phyloP scores from a whole-genome alignment of 2,329 filamentous ascomycete species.

The Paraconiothyrium sp. region DNA sequence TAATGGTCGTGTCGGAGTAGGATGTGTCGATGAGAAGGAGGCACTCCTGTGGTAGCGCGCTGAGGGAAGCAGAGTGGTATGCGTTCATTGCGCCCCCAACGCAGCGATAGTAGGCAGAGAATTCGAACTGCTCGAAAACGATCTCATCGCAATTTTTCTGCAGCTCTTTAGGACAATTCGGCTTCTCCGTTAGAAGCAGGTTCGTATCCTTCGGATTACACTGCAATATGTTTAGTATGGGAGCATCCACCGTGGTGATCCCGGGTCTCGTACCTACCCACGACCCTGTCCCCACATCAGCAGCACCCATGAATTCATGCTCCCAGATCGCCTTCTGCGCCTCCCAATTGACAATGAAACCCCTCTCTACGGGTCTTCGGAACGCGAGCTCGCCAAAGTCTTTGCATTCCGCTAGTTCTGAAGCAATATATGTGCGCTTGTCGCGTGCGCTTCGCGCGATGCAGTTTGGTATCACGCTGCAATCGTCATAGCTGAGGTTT shows the following conservation, averaged over 20 bases:
- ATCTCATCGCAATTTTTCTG: conserved; percentile 95
- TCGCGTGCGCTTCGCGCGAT: conserved; percentile 81
- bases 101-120: conserved; percentile 82
- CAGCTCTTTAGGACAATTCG: conserved; percentile 80
- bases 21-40: conserved; percentile 90
- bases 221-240: conserved; percentile 32
- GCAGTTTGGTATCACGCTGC: conserved; percentile 83
- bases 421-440: conserved; percentile 79
- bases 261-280: conserved; percentile 51
- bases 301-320: conserved; percentile 80
- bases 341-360: conserved; percentile 97
- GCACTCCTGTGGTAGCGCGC: conserved; percentile 73
- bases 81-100: conserved; percentile 74
- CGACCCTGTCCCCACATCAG: conserved; percentile 72
- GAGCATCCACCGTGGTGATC: neutral
- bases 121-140: conserved; percentile 96
- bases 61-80: conserved; percentile 68
- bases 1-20: conserved; percentile 92
- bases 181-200: conserved; percentile 83
- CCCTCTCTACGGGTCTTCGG: conserved; percentile 89
- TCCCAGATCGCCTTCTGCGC: conserved; percentile 96
- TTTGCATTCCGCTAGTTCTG: conserved; percentile 78
- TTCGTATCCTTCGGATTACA: conserved; percentile 85
- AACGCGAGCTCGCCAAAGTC: conserved; percentile 93
- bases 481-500: conserved; percentile 53